Evolutionary conservation across 768 basidiomycete species (phyloP).

Genomic region (Podaxis sp.): DNA sequence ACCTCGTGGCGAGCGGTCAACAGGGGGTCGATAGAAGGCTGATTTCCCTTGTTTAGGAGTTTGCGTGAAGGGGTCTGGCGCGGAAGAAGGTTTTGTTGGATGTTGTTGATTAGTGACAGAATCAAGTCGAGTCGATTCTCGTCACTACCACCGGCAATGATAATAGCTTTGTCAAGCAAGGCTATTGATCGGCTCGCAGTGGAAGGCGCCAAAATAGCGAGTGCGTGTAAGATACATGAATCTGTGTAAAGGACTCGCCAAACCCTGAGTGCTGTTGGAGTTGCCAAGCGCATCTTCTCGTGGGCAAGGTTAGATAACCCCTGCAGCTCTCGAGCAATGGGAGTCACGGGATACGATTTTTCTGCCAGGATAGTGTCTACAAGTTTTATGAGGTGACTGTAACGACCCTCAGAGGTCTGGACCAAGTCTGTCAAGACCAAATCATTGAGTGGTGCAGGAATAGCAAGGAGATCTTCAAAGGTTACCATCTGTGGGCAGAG

Average conservation of each 20-base stretch:
- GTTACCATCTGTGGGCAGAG: slow-evolving; percentile 6
- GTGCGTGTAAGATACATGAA: slow-evolving; percentile 56
- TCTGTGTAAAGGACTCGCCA: slow-evolving; percentile 83
- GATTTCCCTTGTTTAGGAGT: not conserved
- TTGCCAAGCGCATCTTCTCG: slow-evolving; percentile 45
- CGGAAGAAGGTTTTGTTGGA: slow-evolving; percentile 44
- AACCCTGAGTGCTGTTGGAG: slow-evolving; percentile 30
- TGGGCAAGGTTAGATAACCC: slow-evolving; percentile 48
- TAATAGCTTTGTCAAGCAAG: slow-evolving; percentile 75
- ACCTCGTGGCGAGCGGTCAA: slow-evolving; percentile 32
- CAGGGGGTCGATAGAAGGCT: slow-evolving; percentile 7
- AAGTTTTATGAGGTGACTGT: not conserved
- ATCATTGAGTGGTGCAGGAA: slow-evolving; percentile 3
- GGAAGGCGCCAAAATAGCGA: slow-evolving; percentile 29
- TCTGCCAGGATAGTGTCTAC: not conserved
- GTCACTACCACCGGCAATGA: slow-evolving; percentile 80
- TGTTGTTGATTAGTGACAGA: slow-evolving; percentile 54
- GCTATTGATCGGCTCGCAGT: slow-evolving; percentile 42
- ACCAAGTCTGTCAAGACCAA: slow-evolving; percentile 5
- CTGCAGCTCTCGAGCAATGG: slow-evolving; percentile 28
- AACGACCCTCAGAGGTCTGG: not conserved
- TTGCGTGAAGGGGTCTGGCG: slow-evolving; percentile 12
- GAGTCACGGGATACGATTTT: not conserved
- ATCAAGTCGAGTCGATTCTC: slow-evolving; percentile 58
- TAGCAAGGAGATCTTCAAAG: not conserved